Evolutionary conservation across 163 green algal species (phyloP).

Genomic region (Chlamydomonas reinhardtii): DNA sequence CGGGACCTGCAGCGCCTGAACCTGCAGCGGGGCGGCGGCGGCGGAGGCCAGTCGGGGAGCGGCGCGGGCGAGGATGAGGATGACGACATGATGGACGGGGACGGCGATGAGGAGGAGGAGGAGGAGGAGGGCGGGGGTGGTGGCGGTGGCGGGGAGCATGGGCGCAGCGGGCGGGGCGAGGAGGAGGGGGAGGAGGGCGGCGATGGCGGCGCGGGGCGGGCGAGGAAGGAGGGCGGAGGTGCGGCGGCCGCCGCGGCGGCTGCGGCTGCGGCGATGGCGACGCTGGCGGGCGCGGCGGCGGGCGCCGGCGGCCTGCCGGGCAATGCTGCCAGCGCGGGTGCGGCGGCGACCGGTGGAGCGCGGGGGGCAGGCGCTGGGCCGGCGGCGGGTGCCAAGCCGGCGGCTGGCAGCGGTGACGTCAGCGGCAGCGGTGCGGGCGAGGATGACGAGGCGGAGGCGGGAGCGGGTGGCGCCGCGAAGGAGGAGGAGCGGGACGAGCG

Average conservation of each 20-base stretch:
- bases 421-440: background rate
- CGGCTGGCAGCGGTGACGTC: too few relatives aligned
- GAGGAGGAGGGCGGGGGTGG: background rate
- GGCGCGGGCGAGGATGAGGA: background rate
- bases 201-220: background rate
- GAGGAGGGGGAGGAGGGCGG: background rate
- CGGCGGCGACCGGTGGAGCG: too few relatives aligned
- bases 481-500: background rate
- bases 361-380: too few relatives aligned
- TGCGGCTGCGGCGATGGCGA: too few relatives aligned
- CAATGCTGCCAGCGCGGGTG: background rate
- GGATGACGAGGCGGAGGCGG: background rate
- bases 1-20: too few relatives aligned
- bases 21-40: too few relatives aligned
- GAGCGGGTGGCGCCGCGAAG: background rate
- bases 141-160: too few relatives aligned
- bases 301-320: background rate
- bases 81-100: background rate
- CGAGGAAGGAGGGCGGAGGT: background rate
- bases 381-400: background rate
- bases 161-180: too few relatives aligned
- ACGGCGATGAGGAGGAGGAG: background rate
- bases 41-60: background rate
- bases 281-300: background rate
- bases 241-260: background rate